These are phyloP conservation scores for Ricinus communis DNA, from an alignment of 345 rosid genomes.

Conservation along the genomic window DNA sequence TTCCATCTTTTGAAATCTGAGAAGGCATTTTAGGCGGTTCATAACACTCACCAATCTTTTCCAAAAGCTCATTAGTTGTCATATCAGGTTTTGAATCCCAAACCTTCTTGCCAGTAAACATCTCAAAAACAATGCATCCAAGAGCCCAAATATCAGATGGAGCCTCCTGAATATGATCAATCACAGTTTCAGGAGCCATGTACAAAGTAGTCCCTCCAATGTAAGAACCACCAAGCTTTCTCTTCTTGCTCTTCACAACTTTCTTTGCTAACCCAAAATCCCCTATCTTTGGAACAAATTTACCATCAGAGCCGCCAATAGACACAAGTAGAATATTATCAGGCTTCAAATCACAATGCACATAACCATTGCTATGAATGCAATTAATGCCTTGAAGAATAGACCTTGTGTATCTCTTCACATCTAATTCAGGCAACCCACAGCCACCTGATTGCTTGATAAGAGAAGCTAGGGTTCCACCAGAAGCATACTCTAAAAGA, in stretches of 20 bases:
- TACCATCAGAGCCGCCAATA: not conserved
- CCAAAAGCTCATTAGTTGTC: conserved; percentile 43
- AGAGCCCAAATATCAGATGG: too few relatives aligned
- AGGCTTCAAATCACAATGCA: conserved; percentile 67
- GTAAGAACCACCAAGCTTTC: conserved; percentile 19
- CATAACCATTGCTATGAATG: conserved; percentile 59
- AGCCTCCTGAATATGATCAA: not conserved
- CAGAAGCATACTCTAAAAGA: conserved; percentile 61
- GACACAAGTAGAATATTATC: conserved; percentile 51
- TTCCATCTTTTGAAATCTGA: conserved; percentile 58
- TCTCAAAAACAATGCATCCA: conserved; percentile 45
- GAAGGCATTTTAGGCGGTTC: conserved; percentile 53
- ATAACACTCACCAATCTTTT: conserved; percentile 59
- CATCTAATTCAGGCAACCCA: conserved; percentile 47
- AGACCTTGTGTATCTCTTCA: conserved; percentile 40
- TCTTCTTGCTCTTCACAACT: conserved; percentile 21
- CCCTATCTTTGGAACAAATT: conserved; percentile 41
- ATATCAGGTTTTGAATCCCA: conserved; percentile 42
- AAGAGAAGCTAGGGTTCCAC: conserved; percentile 54
- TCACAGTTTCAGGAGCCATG: conserved; percentile 78
- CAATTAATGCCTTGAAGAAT: conserved; percentile 53
- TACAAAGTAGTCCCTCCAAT: conserved; percentile 69
- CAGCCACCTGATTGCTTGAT: conserved; percentile 36
- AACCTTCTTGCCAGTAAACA: conserved; percentile 62
- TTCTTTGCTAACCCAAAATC: conserved; percentile 74